Evolutionary conservation across 2,329 filamentous ascomycete genomes (phyloP), one percentile per base, ranked within the genome.

Genomic region (Xylariaceae sp.): DNA sequence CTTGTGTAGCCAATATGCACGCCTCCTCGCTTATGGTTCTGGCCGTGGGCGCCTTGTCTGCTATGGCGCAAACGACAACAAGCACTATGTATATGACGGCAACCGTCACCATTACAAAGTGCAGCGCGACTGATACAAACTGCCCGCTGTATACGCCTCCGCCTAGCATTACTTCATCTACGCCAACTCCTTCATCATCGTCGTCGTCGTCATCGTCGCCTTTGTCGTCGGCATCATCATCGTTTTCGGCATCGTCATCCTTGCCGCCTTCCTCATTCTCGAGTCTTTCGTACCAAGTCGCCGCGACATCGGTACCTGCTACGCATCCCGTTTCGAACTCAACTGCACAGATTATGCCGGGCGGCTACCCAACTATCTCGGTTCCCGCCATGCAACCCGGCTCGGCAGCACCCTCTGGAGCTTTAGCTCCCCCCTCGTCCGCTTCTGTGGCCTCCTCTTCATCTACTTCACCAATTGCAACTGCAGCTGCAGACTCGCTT

Each of bases 81-180:
- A 65, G 52, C 49, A 68, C 65, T 3, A 54, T 59, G 22, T 65
- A 64, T 55, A 52, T 68, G 44, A 67, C 64, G 1, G 64, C 63
- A 15, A 64, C 62, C 9, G 57, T 68, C 56, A 67, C 66, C 19
- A 64, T 68, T 42, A 65, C 63, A 32, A 59, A 63, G 58, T 68
- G 65, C 63, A 61, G 60, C 53, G 56, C 64, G 22, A 60, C 59
- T 44, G 66, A 68, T 58, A 61, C 66, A 2, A 62, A 51, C 12
- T 68, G 66, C 61, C 65, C 66, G 22, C 57, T 67, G 46, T 67
- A 68, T 59, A 64, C 61, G 34, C 53, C 65, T 44, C 41, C 57
- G 19, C 44, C 59, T 37, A 65, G 42, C 55, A 60, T 61, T 13
- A 56, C 40, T 6, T 42, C 52, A 22, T 42, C 49, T 18, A 36